Percentiles rank a stretch among this genome's conserved stretches.
Evolutionary conservation across 2,329 filamentous ascomycete species (phyloP).

Genomic region (Trichoderma koningii): DNA sequence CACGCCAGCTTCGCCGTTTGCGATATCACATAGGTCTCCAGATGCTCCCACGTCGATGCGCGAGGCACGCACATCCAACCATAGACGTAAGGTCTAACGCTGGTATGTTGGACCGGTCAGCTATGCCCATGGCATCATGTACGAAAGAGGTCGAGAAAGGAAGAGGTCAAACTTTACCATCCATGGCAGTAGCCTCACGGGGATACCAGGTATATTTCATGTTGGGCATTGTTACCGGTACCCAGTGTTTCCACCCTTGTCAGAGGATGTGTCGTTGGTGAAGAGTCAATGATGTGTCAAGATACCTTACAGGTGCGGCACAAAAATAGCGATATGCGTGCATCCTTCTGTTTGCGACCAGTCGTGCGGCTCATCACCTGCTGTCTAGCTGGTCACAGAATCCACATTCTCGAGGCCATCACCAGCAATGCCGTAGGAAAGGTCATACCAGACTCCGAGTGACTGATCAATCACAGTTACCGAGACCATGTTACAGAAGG

Average conservation of each 20-base stretch:
- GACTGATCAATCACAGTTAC: too few species aligned
- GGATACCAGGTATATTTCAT: not conserved
- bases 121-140: accelerated
- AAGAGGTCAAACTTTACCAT: not conserved
- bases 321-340: not conserved
- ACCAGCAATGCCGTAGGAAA: too few species aligned
- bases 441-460: too few species aligned
- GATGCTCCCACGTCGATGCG: not conserved
- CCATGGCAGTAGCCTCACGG: not conserved
- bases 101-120: too few species aligned
- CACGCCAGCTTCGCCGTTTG: too few species aligned
- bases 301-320: not conserved
- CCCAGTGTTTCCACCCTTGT: not conserved
- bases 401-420: too few species aligned
- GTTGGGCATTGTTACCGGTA: not conserved
- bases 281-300: not conserved
- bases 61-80: not conserved
- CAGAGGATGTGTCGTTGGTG: not conserved
- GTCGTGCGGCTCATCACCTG: not conserved
- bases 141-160: too few species aligned
- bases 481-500: too few species aligned
- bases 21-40: not conserved
- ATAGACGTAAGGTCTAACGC: not conserved
- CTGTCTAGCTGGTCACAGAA: too few species aligned
- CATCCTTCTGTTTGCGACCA: not conserved